Conservation (phyloP, 176 grass and related monocot species). For the Avena sativa region DNA sequence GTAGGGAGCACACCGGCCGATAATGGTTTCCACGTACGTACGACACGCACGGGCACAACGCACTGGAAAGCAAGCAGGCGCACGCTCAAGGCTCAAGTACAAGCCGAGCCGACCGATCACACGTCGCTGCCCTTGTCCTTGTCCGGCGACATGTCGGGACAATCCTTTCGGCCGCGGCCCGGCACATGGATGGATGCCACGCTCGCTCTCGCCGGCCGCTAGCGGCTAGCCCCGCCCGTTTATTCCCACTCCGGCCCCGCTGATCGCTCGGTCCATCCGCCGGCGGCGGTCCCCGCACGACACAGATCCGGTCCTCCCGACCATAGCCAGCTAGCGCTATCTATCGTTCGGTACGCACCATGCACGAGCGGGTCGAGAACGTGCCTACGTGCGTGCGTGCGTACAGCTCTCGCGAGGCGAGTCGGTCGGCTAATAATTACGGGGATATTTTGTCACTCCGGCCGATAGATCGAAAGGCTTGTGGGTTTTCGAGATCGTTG, state of each 20-base stretch:
- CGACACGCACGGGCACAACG: no score
- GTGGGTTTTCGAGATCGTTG: no score
- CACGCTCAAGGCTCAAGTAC: background rate
- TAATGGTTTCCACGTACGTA: no score
- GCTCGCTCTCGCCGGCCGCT: background rate
- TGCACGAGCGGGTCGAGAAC: no score
- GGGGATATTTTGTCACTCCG: no score
- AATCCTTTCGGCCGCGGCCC: constrained; percentile 42
- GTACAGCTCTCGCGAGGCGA: no score
- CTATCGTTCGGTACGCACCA: background rate
- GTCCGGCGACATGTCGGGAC: constrained; percentile 51
- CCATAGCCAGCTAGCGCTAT: background rate
- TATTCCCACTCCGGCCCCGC: background rate
- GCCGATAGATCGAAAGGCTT: no score
- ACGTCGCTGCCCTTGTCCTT: constrained; percentile 33
- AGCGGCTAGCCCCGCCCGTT: background rate
- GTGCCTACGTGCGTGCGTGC: no score
- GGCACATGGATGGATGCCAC: constrained; percentile 27
- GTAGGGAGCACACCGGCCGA: no score
- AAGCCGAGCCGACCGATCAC: constrained; percentile 35
- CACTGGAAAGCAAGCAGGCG: background rate
- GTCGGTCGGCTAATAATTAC: no score
- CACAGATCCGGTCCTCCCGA: background rate
- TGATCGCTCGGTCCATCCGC: background rate
- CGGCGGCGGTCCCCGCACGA: background rate